Conservation (phyloP, 305 asterid genomes). For the Fraxinus nigra region DNA sequence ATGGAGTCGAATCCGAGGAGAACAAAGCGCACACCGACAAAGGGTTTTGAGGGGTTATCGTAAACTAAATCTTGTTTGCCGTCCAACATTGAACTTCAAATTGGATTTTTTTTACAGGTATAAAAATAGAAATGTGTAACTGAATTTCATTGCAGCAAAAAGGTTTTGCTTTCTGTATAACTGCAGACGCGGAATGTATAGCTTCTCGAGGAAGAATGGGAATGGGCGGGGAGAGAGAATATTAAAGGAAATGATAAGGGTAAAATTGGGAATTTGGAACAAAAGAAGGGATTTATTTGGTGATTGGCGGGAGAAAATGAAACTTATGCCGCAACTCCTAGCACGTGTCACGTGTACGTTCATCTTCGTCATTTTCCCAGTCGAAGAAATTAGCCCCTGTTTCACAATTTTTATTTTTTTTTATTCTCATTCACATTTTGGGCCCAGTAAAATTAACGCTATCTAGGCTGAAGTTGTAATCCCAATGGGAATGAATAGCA, state of each 20-base stretch:
- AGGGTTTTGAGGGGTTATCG: constrained; percentile 40
- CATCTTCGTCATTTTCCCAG: no score
- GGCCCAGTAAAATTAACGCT: no score
- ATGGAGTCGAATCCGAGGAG: constrained; percentile 57
- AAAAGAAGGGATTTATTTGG: constrained; percentile 24
- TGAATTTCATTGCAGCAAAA: background rate
- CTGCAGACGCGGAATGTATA: constrained; percentile 15
- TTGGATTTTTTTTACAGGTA: background rate
- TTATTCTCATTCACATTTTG: no score
- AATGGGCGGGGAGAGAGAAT: constrained; percentile 5
- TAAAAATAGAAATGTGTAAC: background rate
- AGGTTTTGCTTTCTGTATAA: background rate
- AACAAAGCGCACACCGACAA: constrained; percentile 54
- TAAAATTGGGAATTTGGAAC: constrained; percentile 22
- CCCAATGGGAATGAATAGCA: no score
- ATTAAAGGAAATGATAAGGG: constrained; percentile 23
- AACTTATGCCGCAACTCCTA: background rate
- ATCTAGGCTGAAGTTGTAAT: no score
- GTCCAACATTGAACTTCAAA: constrained; percentile 30
- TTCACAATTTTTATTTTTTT: no score
- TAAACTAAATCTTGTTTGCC: constrained; percentile 28
- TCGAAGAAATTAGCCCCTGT: no score
- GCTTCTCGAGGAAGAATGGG: constrained; percentile 51
- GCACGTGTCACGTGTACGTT: background rate
- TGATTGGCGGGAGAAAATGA: background rate